Evolutionary conservation across 1,284 basidiomycete genomes (phyloP).

Genomic region (Sporisorium sorghi): DNA sequence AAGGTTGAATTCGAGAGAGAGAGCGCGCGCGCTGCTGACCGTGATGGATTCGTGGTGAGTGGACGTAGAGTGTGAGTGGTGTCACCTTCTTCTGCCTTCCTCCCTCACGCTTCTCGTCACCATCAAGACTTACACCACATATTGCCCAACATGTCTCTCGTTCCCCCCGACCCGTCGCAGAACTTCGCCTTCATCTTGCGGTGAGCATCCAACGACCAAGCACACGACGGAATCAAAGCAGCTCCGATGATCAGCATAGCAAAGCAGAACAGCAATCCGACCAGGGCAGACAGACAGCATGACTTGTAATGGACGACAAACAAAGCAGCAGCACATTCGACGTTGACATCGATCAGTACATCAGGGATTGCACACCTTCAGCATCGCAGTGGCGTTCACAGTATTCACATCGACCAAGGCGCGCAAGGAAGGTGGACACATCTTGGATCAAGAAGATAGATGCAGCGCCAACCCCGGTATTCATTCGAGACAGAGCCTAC

Average conservation of each 20-base stretch:
- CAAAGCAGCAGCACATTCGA: background rate
- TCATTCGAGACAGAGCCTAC: no score
- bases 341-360: background rate
- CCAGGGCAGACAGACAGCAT: slow-evolving; percentile 17
- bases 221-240: slow-evolving; percentile 10
- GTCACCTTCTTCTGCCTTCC: slow-evolving; percentile 10
- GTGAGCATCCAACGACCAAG: slow-evolving; percentile 46
- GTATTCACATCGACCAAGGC: background rate
- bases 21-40: background rate
- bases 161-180: slow-evolving; percentile 68
- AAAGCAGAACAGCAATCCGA: background rate
- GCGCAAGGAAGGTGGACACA: background rate
- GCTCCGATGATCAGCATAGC: slow-evolving; percentile 22
- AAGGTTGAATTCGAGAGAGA: background rate
- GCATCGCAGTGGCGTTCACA: background rate
- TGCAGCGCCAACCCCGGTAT: no score
- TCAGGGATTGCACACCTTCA: background rate
- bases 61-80: slow-evolving; percentile 9
- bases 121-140: slow-evolving; percentile 44
- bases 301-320: background rate
- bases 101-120: slow-evolving; percentile 51
- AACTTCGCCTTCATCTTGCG: slow-evolving; percentile 69
- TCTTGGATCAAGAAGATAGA: background rate
- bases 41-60: background rate
- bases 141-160: slow-evolving; percentile 65